Base-by-base conservation (phyloP, 192 early-diverging fungal species). In the Gryganskiella cystojenkinii region DNA sequence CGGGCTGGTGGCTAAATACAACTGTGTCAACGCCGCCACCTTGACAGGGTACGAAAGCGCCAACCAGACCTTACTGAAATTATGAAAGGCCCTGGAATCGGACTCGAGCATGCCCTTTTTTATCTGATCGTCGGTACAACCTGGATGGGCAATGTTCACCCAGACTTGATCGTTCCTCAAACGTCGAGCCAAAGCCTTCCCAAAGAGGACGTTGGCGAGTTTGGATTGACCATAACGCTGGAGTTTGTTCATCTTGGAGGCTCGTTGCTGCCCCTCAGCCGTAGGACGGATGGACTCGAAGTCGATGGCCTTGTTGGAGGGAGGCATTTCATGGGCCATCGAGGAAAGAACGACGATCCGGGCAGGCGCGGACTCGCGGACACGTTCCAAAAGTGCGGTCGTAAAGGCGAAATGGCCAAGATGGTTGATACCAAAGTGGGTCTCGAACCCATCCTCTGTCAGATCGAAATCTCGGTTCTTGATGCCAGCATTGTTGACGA, bases 381-480 rank as follows among this genome's bases (percentile, higher is more conserved):
- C 8, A 10, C 45, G 46, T 6, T 60, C 49, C n/a, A 85, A 58
- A n/a, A 87, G 57, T 3, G 65, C 22, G 13, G 30, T 61, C 33
- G 81, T 82, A 34, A 81, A 69, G 19, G 70, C 57, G 19, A 64
- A 64, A 37, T 64, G 61, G 7, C 84, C 84, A 11, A 85, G 44
- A 60, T 85, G 84, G 61, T 85, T 85, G 31, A 80, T 74, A 4
- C 57, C 84, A 61, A 85, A 85, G 42, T 86, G 84, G 17, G 45
- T 37, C 70, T 85, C 84, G 62, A 69, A 61, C 11, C 82, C 82
- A 54, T 84, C 82, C 14, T 56, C 42, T 4, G 80, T 84, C 31
- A 84, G 31, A 9, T 69, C 64, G 43, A 80, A 83, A 4, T 74
- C 57, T 1, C 40, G 34, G 14, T 61, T 56, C 67, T 69, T 72